Evolutionary conservation across 306 rosid species (phyloP).

Genomic region (Prunus mongolica): DNA sequence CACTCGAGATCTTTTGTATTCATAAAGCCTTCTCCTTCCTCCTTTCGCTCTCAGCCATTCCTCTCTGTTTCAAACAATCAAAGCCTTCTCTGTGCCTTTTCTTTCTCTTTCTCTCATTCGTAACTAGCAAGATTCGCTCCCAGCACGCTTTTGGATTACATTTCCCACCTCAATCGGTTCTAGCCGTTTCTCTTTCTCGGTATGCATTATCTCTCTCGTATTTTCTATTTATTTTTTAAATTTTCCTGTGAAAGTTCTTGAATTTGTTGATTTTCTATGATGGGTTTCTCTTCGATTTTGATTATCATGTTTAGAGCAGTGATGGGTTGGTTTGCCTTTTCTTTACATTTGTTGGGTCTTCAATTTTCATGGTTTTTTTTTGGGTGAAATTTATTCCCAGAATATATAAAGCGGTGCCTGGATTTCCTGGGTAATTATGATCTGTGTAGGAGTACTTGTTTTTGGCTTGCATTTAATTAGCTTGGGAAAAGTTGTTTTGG

Average conservation of each 20-base stretch:
- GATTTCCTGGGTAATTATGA: neutral
- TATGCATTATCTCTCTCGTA: neutral
- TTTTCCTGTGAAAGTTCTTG: neutral
- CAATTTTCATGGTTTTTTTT: neutral
- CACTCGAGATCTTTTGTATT: neutral
- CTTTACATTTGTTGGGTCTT: neutral
- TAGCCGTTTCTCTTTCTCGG: constrained; percentile 1
- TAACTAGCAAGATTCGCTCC: neutral
- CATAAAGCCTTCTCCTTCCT: neutral
- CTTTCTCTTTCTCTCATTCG: neutral
- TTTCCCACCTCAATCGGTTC: neutral
- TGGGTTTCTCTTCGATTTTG: neutral
- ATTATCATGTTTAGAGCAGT: neutral
- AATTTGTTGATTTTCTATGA: neutral
- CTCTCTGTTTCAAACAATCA: neutral
- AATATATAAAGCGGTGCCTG: neutral
- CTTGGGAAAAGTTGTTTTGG: neutral
- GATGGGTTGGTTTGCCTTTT: neutral
- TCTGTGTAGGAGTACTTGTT: neutral
- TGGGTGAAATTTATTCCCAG: neutral
- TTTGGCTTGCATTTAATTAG: neutral
- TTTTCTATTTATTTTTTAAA: neutral
- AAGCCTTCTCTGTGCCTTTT: neutral
- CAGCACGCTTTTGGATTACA: neutral
- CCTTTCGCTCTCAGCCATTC: constrained; percentile 7